These are phyloP conservation scores for Botrytis byssoidea DNA, from an alignment of 2,329 filamentous ascomycete species.

Conservation along the genomic window DNA sequence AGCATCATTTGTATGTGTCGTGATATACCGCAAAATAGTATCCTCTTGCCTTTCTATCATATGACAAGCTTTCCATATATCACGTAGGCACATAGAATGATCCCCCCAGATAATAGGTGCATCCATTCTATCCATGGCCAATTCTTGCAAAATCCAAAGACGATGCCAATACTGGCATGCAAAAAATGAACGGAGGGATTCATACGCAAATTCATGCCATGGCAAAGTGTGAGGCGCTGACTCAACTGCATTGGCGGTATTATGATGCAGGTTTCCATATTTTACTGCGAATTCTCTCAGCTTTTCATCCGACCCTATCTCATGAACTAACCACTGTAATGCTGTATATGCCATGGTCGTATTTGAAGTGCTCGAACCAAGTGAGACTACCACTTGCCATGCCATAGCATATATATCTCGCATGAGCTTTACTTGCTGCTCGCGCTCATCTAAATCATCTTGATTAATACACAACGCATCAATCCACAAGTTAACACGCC, in stretches of 20 bases:
- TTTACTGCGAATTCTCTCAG: conserved; percentile 16
- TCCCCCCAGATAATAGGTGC: conserved; percentile 12
- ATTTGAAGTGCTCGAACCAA: not conserved
- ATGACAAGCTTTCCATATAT: conserved; percentile 18
- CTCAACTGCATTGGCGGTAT: not conserved
- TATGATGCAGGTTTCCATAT: conserved; percentile 7
- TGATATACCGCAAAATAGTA: conserved; percentile 7
- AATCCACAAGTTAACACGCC: conserved; percentile 18
- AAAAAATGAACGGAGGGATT: conserved; percentile 12
- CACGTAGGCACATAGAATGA: conserved; percentile 5
- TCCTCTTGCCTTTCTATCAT: conserved; percentile 13
- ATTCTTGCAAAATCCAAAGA: conserved; percentile 21
- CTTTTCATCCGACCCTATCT: conserved; percentile 2
- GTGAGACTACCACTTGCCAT: conserved; percentile 15
- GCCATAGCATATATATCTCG: conserved; percentile 19
- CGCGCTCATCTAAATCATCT: conserved; percentile 21
- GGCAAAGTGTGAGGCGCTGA: conserved; percentile 11
- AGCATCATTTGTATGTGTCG: not conserved
- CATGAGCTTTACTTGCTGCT: conserved; percentile 23
- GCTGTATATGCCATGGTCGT: not conserved
- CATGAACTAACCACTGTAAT: conserved; percentile 11
- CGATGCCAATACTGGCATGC: conserved; percentile 16
- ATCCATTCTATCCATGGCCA: conserved; percentile 15
- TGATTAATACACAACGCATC: conserved; percentile 26
- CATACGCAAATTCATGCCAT: conserved; percentile 6